A percentile compares a stretch with the other conserved stretches of the same genome.
Evolutionary conservation across 768 basidiomycete genomes (phyloP).

Genomic region (Amanita pallidorosea): DNA sequence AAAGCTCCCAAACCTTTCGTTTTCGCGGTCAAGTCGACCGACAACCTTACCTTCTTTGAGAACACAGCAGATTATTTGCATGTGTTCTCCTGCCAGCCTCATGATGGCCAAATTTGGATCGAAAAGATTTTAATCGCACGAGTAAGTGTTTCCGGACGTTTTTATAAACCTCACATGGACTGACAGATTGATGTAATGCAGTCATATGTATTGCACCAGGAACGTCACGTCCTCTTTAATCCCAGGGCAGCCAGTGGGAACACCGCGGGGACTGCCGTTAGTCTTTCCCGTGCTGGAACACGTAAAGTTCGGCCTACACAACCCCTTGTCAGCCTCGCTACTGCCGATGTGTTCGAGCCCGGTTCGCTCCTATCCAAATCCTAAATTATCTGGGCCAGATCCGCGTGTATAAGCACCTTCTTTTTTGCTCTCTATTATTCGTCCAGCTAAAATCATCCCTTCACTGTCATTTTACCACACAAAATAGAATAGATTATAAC

Average conservation of each 20-base stretch:
- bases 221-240: conserved; percentile 57
- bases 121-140: conserved; percentile 74
- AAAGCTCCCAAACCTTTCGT: conserved; percentile 79
- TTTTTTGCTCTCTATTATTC: background rate
- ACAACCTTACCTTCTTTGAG: conserved; percentile 80
- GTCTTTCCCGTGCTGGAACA: conserved; percentile 29
- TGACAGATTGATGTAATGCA: conserved; percentile 18
- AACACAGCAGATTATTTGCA: conserved; percentile 83
- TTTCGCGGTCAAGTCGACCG: conserved; percentile 84
- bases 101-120: conserved; percentile 69
- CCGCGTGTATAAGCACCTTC: background rate
- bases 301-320: conserved; percentile 21
- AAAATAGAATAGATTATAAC: background rate
- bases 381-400: background rate
- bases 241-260: conserved; percentile 22
- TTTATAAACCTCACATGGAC: background rate
- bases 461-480: conserved; percentile 1
- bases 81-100: conserved; percentile 67
- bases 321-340: conserved; percentile 32
- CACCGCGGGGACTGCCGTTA: conserved; percentile 10
- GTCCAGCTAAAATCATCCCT: background rate
- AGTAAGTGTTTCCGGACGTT: conserved; percentile 33
- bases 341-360: conserved; percentile 54
- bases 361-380: conserved; percentile 59
- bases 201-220: conserved; percentile 81